Evolutionary conservation across 129 eudicot species (phyloP), one percentile per base, ranked within the genome.

Genomic region (Artemisia argyi): DNA sequence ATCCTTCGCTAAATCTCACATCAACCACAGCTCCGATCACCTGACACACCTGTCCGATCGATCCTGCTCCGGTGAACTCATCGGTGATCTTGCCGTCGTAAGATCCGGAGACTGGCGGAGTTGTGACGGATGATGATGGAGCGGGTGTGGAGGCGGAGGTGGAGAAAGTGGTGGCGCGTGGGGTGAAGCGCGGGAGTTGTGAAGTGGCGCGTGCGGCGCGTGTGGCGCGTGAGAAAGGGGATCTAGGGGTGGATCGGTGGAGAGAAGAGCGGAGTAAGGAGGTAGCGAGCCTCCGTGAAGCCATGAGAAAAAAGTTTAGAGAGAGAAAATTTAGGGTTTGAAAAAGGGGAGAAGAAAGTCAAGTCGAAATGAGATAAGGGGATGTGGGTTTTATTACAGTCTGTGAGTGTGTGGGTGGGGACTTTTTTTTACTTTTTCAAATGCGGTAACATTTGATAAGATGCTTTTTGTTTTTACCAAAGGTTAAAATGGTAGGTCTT

Each of bases 11-110:
- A 50, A 95, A 95, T 50, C 99, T 78, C 52, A 95, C 99, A 71
- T 95, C 99, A 16, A 95, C 99, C 18, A 95, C 99, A 17, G 99
- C 99, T 18, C 99, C 99, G 48, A 95, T 95, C 11, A 95, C 99
- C 86, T 95, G 99, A 48, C 96, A 90, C 4, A 95, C 99, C 79
- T 86, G 71, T 14, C 99, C 99, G 68, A 90, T 83, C 9, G 97
- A 44, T 2, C 99, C 99, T 51, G 88, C 81, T 1, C 99, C 99
- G 53, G 99, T 95, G 75, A 83, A 90, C 78, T 88, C 97, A 18
- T 95, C 97, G 13, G 89, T 86, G 82, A 95, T 83, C 84, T 88
- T 90, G 1, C 98, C 97, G 3, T 1, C 24, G 7, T 17, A 1
- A 75, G 81, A 67, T 75, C 22, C 18, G 51, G 6, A 1, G 53